Conservation (phyloP, 176 grass and related monocot species). For the Triticum urartu region DNA sequence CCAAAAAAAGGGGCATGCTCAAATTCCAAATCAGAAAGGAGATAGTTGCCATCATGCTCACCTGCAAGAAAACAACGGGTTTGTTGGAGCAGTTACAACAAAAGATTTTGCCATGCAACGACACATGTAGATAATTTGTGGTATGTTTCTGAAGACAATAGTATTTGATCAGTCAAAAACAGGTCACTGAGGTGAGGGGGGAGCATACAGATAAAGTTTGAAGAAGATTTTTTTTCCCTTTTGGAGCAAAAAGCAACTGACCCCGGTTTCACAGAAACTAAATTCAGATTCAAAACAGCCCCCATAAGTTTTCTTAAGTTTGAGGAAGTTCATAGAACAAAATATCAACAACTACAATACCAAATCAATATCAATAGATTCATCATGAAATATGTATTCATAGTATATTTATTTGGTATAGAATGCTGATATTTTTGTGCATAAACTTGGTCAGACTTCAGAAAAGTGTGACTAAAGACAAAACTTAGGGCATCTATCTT, state of each 20-base stretch:
- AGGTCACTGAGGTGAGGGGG: neutral
- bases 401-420: too few relatives aligned
- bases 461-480: too few relatives aligned
- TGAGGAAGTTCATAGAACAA: too few relatives aligned
- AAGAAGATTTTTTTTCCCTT: neutral
- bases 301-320: too few relatives aligned
- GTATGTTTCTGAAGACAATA: neutral
- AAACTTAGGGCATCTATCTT: too few relatives aligned
- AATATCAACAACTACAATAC: too few relatives aligned
- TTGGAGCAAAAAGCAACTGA: neutral
- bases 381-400: too few relatives aligned
- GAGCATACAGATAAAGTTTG: neutral
- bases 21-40: slow-evolving; percentile 22
- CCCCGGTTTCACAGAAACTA: neutral
- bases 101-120: neutral
- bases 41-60: neutral
- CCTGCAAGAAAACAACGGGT: neutral
- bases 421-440: too few relatives aligned
- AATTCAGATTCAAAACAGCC: neutral
- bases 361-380: too few relatives aligned
- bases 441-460: too few relatives aligned
- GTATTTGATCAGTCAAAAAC: neutral
- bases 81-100: neutral
- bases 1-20: slow-evolving; percentile 1
- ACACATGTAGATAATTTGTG: neutral